Evolutionary conservation across 805 yeast species (phyloP).

Genomic region (Myxozyma monticola): DNA sequence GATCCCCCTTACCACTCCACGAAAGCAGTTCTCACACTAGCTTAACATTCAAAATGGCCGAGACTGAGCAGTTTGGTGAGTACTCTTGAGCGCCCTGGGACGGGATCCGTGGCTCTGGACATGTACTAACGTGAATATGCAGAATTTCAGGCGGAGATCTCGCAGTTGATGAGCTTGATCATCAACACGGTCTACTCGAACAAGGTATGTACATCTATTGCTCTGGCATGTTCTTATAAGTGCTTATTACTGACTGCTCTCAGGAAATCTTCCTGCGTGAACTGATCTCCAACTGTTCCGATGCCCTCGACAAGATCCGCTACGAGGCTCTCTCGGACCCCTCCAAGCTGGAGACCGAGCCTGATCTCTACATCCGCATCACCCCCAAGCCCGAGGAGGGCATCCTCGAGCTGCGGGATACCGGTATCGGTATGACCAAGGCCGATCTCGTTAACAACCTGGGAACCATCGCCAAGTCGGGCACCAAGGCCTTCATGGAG

Average conservation of each 20-base stretch:
- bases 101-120: too few relatives aligned
- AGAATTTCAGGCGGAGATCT: conserved; percentile 96
- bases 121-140: conserved; percentile 4
- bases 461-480: conserved; percentile 99
- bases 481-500: conserved; percentile 99
- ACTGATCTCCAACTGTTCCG: conserved; percentile 97
- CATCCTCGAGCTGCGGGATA: conserved; percentile 94
- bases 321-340: conserved; percentile 95
- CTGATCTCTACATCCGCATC: conserved; percentile 94
- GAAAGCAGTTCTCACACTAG: too few relatives aligned
- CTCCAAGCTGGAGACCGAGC: conserved; percentile 87
- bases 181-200: conserved; percentile 99
- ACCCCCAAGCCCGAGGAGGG: conserved; percentile 95
- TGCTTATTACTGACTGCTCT: background rate
- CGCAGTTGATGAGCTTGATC: conserved; percentile 99
- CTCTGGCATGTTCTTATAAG: background rate
- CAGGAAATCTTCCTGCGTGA: conserved; percentile 96
- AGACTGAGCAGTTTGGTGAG: conserved; percentile 27
- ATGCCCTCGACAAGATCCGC: conserved; percentile 98
- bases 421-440: conserved; percentile 99
- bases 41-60: conserved; percentile 21
- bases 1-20: too few relatives aligned
- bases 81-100: background rate
- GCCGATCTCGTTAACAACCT: conserved; percentile 97
- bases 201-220: conserved; percentile 47